Conservation (phyloP, 345 rosid species). For the Acer yangbiense region DNA sequence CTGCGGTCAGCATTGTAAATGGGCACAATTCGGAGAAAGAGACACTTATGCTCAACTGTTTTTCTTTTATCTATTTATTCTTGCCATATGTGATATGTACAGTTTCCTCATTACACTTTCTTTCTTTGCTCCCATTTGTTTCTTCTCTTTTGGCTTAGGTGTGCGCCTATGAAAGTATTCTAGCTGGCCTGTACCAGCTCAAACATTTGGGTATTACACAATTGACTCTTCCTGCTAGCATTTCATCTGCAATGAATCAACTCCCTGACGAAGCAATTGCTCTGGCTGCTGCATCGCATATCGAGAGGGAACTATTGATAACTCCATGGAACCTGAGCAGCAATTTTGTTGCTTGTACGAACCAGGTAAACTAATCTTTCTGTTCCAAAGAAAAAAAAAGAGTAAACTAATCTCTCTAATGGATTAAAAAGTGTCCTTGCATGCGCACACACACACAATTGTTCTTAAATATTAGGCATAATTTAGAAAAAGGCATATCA, state of each 20-base stretch:
- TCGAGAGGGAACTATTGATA: constrained; percentile 93
- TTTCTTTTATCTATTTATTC: background rate
- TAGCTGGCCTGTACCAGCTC: constrained; percentile 86
- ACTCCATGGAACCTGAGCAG: constrained; percentile 96
- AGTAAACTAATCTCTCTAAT: constrained; percentile 31
- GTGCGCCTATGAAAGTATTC: constrained; percentile 97
- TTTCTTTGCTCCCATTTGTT: background rate
- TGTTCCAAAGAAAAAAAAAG: background rate
- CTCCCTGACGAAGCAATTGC: constrained; percentile 95
- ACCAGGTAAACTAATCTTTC: constrained; percentile 58
- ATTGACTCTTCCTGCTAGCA: constrained; percentile 68
- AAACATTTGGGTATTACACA: constrained; percentile 90
- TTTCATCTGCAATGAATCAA: constrained; percentile 87
- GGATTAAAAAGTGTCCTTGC: constrained; percentile 3
- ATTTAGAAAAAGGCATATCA: background rate
- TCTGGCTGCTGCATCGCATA: constrained; percentile 96
- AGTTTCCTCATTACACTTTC: background rate
- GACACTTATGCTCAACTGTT: background rate
- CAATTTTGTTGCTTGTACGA: constrained; percentile 92
- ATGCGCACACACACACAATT: background rate
- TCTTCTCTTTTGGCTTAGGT: constrained; percentile 47
- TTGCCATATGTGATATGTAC: background rate
- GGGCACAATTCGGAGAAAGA: background rate
- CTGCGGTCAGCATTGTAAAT: background rate
- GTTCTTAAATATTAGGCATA: background rate